Percentiles rank a stretch among this genome's conserved stretches.
Conservation (phyloP, 2,329 filamentous ascomycete genomes). For the Penicillium freii region DNA sequence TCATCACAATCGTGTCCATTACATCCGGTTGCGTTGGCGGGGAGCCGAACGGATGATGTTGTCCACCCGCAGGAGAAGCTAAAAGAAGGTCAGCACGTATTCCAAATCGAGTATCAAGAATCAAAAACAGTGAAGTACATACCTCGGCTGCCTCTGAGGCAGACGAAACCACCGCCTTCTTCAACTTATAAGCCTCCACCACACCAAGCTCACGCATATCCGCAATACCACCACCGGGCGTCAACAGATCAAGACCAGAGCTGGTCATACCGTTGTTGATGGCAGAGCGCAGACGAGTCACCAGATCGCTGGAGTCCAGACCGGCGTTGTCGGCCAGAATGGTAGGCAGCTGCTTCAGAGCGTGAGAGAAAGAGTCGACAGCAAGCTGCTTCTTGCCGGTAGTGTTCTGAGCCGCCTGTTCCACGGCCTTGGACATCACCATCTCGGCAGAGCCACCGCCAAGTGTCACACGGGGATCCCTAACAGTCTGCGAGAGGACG, state of each 20-base stretch:
- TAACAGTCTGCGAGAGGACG: slow-evolving; percentile 93
- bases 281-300: slow-evolving; percentile 84
- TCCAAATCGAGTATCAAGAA: background rate
- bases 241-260: slow-evolving; percentile 84
- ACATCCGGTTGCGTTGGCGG: slow-evolving; percentile 74
- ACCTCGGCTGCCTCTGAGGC: slow-evolving; percentile 96
- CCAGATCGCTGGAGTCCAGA: slow-evolving; percentile 90
- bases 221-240: slow-evolving; percentile 84
- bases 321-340: slow-evolving; percentile 97
- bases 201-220: slow-evolving; percentile 96
- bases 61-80: slow-evolving; percentile 90
- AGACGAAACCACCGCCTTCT: slow-evolving; percentile 94
- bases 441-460: slow-evolving; percentile 97
- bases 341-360: slow-evolving; percentile 88
- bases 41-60: slow-evolving; percentile 96
- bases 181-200: slow-evolving; percentile 97
- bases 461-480: slow-evolving; percentile 88
- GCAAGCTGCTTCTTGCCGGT: slow-evolving; percentile 96
- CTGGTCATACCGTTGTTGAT: slow-evolving; percentile 94
- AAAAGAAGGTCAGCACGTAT: slow-evolving; percentile 16
- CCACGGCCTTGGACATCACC: slow-evolving; percentile 98
- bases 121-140: slow-evolving; percentile 40
- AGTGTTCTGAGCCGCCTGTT: slow-evolving; percentile 86
- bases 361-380: slow-evolving; percentile 83
- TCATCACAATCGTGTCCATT: slow-evolving; percentile 31